Conservation (phyloP, 2,329 filamentous ascomycete species). For the Exophiala mesophila region DNA sequence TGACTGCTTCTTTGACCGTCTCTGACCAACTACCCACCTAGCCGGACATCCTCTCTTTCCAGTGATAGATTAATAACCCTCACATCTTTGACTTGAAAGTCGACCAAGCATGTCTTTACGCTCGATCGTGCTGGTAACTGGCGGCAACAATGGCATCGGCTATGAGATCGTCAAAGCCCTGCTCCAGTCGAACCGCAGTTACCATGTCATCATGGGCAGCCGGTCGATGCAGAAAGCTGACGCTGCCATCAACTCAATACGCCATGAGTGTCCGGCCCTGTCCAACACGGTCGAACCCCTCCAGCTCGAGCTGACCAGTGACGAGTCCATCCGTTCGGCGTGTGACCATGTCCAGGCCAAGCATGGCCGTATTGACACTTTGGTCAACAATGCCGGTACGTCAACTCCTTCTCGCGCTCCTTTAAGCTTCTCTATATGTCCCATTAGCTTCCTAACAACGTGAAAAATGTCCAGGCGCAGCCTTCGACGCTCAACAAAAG, state of each 20-base stretch:
- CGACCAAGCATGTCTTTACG: constrained; percentile 6
- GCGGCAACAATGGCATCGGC: constrained; percentile 59
- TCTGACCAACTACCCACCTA: too few relatives aligned
- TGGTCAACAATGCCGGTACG: constrained; percentile 25
- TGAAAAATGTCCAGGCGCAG: constrained; percentile 9
- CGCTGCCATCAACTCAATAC: constrained; percentile 40
- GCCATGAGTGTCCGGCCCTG: constrained; percentile 38
- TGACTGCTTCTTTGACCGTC: too few relatives aligned
- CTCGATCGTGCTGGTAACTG: constrained; percentile 53
- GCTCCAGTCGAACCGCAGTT: constrained; percentile 43
- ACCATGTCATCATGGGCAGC: constrained; percentile 54
- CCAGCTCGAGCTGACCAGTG: constrained; percentile 51
- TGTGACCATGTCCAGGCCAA: constrained; percentile 37
- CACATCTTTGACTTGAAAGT: too few relatives aligned
- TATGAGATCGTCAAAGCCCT: constrained; percentile 55
- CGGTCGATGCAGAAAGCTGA: constrained; percentile 50
- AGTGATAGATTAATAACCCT: too few relatives aligned
- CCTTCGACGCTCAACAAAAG: constrained; percentile 32
- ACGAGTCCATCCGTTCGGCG: constrained; percentile 48
- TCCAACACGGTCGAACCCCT: constrained; percentile 37
- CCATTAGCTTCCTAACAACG: too few relatives aligned
- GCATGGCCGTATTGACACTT: constrained; percentile 16
- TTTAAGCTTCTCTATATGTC: too few relatives aligned
- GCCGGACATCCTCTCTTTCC: too few relatives aligned
- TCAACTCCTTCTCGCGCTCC: too few relatives aligned